phyloP scores from a whole-genome alignment of 78 protist genomes.

The Dictyostelium firmibasis region DNA sequence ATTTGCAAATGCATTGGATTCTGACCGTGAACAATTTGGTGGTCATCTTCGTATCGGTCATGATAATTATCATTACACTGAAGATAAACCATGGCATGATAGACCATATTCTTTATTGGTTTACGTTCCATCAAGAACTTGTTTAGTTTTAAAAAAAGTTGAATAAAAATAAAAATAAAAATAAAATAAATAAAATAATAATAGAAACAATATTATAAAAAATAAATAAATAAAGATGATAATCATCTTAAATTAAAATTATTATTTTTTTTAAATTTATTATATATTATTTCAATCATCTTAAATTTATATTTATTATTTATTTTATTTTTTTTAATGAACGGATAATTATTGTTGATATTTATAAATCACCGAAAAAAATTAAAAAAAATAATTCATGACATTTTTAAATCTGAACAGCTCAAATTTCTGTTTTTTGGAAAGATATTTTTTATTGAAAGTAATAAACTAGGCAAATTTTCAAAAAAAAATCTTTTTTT shows the following conservation, averaged over 20 bases:
- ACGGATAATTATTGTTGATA: too few species aligned
- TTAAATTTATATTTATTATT: too few species aligned
- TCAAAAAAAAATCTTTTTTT: not conserved
- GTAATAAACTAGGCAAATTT: too few species aligned
- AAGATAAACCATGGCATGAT: constrained; percentile 53
- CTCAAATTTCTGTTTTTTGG: too few species aligned
- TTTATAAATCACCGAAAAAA: too few species aligned
- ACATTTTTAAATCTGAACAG: too few species aligned
- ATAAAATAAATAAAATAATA: not conserved
- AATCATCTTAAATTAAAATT: too few species aligned
- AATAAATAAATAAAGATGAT: not conserved
- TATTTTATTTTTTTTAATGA: not conserved
- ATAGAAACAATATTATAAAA: not conserved
- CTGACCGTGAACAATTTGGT: constrained; percentile 79
- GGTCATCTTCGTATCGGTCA: constrained; percentile 27
- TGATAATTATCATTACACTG: constrained; percentile 13
- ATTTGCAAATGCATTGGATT: constrained; percentile 36
- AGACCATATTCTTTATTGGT: constrained; percentile 51
- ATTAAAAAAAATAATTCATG: too few species aligned
- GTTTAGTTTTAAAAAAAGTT: constrained; percentile 42
- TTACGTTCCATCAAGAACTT: constrained; percentile 80
- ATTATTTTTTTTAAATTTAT: too few species aligned
- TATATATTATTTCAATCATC: too few species aligned
- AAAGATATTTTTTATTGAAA: too few species aligned
- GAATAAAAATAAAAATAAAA: not conserved